Base-by-base conservation (phyloP, 2,329 filamentous ascomycete genomes). In the Colletotrichum coccodes region DNA sequence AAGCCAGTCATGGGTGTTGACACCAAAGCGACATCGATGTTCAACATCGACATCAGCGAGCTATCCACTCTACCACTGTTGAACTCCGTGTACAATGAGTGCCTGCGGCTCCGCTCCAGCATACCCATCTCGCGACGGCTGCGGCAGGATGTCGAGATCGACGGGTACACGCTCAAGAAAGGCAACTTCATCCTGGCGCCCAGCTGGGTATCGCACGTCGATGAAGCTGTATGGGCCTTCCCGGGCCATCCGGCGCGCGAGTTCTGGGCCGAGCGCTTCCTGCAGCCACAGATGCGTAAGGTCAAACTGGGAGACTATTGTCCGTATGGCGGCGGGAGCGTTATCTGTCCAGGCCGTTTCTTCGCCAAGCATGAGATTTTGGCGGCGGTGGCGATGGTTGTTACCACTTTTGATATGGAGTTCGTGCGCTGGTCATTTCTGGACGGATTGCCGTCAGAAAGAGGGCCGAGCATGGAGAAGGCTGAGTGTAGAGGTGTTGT, bases 291-390 rank as follows among this genome's bases (percentile, higher is more conserved):
- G 14, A 64, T 60, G 34, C 66, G 71, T 4, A 70, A 61, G 6
- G 40, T 49, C 54, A 70, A 21, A 56, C 71, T 47, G 6, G 71
- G 72, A 3, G 73, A 74, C 21, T 75, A 69, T 23, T 75, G 75
- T 42, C 74, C 74, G 6, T 75, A 75, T 11, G 74, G 74, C 18
- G 74, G 74, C 2, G 74, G 74, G 2, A 68, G 65, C 18, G 73
- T 72, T 3, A 75, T 75, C 71, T 75, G 74, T n/a, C 74, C 74
- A 1, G 74, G 74, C 1, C 67, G 74, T 3, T 71, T 75, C 23
- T 75, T 74, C 32, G 74, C 74, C 7, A 75, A 75, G 64, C 74
- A 73, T 50, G 74, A 75, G 67, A 75, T 75, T 9, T 42, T 75
- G 11, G 71, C 70, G 12, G 69, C 72, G 32, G 71, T 71, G 1